Evolutionary conservation across 192 early-diverging fungal genomes (phyloP).

Genomic region (Rhizophagus prolifer): DNA sequence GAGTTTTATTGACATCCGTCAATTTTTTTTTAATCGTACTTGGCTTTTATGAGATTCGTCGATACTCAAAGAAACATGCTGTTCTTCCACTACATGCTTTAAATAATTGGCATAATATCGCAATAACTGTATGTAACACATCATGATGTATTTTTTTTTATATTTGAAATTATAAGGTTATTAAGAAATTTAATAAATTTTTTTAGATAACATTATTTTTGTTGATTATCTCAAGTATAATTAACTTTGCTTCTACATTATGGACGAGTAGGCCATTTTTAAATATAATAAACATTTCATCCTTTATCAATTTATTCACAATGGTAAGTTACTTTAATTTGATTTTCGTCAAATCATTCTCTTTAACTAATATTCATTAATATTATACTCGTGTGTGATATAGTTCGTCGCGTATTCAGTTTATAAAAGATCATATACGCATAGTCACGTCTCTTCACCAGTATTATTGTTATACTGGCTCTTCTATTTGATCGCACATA

Average conservation of each 20-base stretch:
- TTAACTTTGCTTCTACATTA: slow-evolving; percentile 1
- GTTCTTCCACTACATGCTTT: slow-evolving; percentile 15
- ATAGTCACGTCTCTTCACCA: slow-evolving; percentile 47
- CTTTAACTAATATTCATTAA: not conserved
- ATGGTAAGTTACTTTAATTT: slow-evolving; percentile 31
- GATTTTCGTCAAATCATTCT: not conserved
- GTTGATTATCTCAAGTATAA: slow-evolving; percentile 21
- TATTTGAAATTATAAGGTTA: too few species aligned
- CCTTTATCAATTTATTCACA: slow-evolving; percentile 28
- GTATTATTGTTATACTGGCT: slow-evolving; percentile 65
- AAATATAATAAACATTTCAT: slow-evolving; percentile 30
- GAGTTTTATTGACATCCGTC: not conserved
- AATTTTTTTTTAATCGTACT: slow-evolving; percentile 1
- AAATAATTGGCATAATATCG: slow-evolving; percentile 11
- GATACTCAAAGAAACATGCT: not conserved
- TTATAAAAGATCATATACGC: slow-evolving; percentile 36
- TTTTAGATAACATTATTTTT: slow-evolving; percentile 29
- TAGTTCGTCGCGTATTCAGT: slow-evolving; percentile 35
- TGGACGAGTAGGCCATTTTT: not conserved
- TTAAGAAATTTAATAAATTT: too few species aligned
- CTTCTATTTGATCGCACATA: slow-evolving; percentile 34
- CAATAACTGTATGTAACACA: not conserved
- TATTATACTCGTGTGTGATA: not conserved
- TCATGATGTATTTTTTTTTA: not conserved
- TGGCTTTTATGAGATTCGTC: slow-evolving; percentile 11